Conservation (phyloP, 331 rosid species). For the Malus hybrid region DNA sequence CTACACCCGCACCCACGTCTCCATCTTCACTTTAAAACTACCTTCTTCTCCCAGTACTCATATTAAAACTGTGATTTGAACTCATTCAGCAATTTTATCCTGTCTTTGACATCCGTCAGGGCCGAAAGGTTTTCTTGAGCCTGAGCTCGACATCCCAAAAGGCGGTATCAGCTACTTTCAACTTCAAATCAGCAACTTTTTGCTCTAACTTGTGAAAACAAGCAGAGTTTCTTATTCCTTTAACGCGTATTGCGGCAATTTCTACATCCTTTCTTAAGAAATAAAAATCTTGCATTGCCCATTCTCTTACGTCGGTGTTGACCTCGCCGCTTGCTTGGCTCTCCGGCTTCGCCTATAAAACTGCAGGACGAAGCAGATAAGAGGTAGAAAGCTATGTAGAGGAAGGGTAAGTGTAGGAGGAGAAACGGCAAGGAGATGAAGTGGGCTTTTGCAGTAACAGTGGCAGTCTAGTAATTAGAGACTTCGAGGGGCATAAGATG, state of each 20-base stretch:
- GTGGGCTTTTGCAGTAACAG: too few relatives aligned
- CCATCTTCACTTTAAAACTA: too few relatives aligned
- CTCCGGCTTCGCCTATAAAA: conserved; percentile 53
- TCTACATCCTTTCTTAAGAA: conserved; percentile 74
- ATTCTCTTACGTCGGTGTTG: conserved; percentile 39
- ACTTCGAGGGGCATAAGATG: too few relatives aligned
- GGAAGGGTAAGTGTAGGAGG: background rate
- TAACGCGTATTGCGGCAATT: conserved; percentile 48
- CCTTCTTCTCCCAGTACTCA: too few relatives aligned
- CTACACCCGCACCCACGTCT: too few relatives aligned
- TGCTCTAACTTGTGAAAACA: conserved; percentile 49
- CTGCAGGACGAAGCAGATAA: conserved; percentile 31
- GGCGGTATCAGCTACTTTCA: conserved; percentile 54
- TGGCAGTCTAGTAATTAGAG: too few relatives aligned
- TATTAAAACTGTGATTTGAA: conserved; percentile 47
- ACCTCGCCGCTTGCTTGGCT: conserved; percentile 31
- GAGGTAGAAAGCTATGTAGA: conserved; percentile 18
- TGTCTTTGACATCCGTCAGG: conserved; percentile 76
- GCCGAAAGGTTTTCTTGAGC: conserved; percentile 75
- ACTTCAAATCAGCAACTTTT: conserved; percentile 65
- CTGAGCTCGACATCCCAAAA: conserved; percentile 73
- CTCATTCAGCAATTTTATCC: conserved; percentile 58
- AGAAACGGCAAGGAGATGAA: too few relatives aligned
- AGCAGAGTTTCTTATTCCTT: conserved; percentile 69
- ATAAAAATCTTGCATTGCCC: conserved; percentile 90